These are phyloP conservation scores for Candida tropicalis DNA, from an alignment of 1,139 yeast genomes.

Conservation along the genomic window DNA sequence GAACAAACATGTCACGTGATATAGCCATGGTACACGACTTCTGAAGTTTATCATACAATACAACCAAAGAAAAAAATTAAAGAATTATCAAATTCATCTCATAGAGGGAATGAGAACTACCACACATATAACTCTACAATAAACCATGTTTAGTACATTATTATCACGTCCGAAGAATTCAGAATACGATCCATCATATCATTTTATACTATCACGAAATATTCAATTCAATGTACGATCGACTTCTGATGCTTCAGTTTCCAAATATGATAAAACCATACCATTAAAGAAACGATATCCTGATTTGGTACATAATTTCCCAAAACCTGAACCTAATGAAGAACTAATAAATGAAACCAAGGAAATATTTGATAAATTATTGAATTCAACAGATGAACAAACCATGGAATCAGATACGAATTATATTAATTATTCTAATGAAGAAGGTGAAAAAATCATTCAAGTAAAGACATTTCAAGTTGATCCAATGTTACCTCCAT, in stretches of 20 bases:
- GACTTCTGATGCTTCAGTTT: slow-evolving; percentile 18
- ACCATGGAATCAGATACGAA: slow-evolving; percentile 18
- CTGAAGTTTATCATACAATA: no score
- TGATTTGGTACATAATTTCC: slow-evolving; percentile 43
- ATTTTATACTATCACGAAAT: slow-evolving; percentile 6
- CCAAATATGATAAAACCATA: slow-evolving; percentile 41
- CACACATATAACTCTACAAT: no score
- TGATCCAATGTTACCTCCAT: slow-evolving; percentile 89
- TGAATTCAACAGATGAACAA: slow-evolving; percentile 23
- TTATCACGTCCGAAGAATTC: slow-evolving; percentile 34
- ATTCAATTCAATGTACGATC: not conserved
- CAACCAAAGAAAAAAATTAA: no score
- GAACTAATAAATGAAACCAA: slow-evolving; percentile 20
- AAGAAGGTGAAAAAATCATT: slow-evolving; percentile 27
- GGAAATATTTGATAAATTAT: slow-evolving; percentile 24
- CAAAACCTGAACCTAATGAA: slow-evolving; percentile 36
- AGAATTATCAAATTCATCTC: no score
- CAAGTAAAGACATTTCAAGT: slow-evolving; percentile 45
- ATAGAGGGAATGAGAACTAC: no score
- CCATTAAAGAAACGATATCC: slow-evolving; percentile 45
- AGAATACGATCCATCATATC: slow-evolving; percentile 16
- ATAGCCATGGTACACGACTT: no score
- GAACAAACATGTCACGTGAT: no score
- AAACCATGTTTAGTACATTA: slow-evolving; percentile 33
- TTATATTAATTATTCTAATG: slow-evolving; percentile 22